Base-by-base conservation (phyloP, 2,329 filamentous ascomycete genomes). In the Venturia pyrina region DNA sequence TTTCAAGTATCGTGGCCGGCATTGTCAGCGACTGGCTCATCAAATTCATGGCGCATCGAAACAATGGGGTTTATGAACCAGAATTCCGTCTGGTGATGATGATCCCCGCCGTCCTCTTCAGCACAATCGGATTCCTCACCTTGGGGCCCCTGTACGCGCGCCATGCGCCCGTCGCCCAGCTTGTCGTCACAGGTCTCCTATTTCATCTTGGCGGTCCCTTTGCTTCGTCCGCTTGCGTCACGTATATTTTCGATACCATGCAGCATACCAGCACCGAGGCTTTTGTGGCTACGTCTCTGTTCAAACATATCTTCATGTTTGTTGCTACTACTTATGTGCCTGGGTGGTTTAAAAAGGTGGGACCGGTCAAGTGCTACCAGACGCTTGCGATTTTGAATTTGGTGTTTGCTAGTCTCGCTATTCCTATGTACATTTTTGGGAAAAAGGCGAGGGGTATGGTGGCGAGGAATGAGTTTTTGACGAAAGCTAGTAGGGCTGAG, bases 231-330 rank as follows among this genome's bases (percentile, higher is more conserved):
- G 81, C 78, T 61, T 79, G 81, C 5, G 82, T 82, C 69, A 80
- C 80, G 13, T 83, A 83, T 67, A 75, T 83, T 21, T 75, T 82
- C 60, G 81, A 83, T 70, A 76, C 77, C 48, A 79, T 81, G 70
- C 78, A 77, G 34, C 74, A 75, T 28, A 71, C 81, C 65, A 78
- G 77, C 40, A 79, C 81, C 70, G 80, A 81, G 71, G 80, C 80
- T 1, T 81, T 83, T 68, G 81, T 82, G 21, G 80, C 80, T 17
- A 81, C 82, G 71, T 82, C 82, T 66, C 77, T 79, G 5, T 75
- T 80, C 64, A 81, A 81, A 44, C 21, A 34, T 65, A 68, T 82
- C 40, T 68, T 82, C 15, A 80, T 79, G 0, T 82, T 82, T 67
- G 78, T 78, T 1, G 67, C 81, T 61, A 81, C 78, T 1, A 80